Evolutionary conservation across 176 grass and related monocot genomes (phyloP).

Genomic region (Musa troglodytarum): DNA sequence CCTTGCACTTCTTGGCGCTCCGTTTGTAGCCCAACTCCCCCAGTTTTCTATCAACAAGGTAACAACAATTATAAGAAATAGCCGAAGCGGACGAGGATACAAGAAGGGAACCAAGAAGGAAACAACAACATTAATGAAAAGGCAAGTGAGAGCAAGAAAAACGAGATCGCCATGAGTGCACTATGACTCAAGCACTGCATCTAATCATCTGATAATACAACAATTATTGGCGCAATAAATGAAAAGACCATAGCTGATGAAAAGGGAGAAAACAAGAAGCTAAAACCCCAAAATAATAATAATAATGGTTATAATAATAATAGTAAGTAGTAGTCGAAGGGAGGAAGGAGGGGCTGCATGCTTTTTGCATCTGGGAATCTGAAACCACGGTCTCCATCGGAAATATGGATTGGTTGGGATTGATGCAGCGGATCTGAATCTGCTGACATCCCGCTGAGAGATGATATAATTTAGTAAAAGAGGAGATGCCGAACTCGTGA

Average conservation of each 20-base stretch:
- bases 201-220: not conserved
- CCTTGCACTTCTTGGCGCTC: constrained; percentile 88
- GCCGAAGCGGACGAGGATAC: no score
- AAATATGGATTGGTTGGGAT: constrained; percentile 17
- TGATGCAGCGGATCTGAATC: constrained; percentile 23
- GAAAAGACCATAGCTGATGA: not conserved
- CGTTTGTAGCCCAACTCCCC: constrained; percentile 78
- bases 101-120: not conserved
- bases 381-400: not conserved
- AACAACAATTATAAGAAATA: not conserved
- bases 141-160: not conserved
- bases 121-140: not conserved
- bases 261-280: not conserved
- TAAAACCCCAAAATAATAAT: not conserved
- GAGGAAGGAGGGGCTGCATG: not conserved
- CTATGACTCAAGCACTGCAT: not conserved
- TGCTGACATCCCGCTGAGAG: constrained; percentile 2
- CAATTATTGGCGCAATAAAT: not conserved
- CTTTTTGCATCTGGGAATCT: constrained; percentile 12
- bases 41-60: constrained; percentile 47
- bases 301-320: not conserved
- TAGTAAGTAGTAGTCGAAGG: not conserved
- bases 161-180: constrained; percentile 23
- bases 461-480: not conserved
- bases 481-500: constrained; percentile 6